Evolutionary conservation across 176 grass and related monocot species (phyloP).

Genomic region (maize (Zea mays)): Zm-B73-REFERENCE-NAM-5.0 NC_050096.1:229069501-229070000

Average conservation of each 20-base stretch:
- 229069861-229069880: no score
- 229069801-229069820: neutral
- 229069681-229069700: slow-evolving; percentile 28
- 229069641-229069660: neutral
- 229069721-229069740: slow-evolving; percentile 22
- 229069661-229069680: neutral
- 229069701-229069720: slow-evolving; percentile 36
- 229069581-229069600: slow-evolving; percentile 33
- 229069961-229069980: no score
- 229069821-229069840: no score
- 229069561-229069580: slow-evolving; percentile 21
- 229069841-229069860: no score
- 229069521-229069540: slow-evolving; percentile 69
- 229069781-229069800: slow-evolving; percentile 20
- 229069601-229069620: neutral
- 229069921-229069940: no score
- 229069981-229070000: no score
- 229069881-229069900: no score
- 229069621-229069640: neutral
- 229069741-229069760: slow-evolving; percentile 12
- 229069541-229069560: slow-evolving; percentile 41
- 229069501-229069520: slow-evolving; percentile 54
- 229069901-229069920: no score
- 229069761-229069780: slow-evolving; percentile 21
- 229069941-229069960: no score